A percentile compares a stretch with the other conserved stretches of the same genome.
Conservation (phyloP, 2,329 filamentous ascomycete genomes). For the Fusarium sacchari region DNA sequence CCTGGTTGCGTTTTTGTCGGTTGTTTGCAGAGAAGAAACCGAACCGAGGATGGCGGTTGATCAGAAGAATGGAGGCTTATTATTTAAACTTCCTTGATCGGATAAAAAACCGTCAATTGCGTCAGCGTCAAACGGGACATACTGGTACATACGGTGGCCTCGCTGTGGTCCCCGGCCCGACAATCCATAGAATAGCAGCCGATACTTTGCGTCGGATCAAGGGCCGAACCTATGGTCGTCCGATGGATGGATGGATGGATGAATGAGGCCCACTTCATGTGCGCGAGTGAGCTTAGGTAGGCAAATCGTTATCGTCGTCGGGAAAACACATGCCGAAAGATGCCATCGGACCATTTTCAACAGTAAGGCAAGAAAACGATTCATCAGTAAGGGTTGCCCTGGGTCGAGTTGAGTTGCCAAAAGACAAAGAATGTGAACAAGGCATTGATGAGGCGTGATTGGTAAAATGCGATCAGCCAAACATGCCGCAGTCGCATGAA, state of each 20-base stretch:
- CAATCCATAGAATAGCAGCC: neutral
- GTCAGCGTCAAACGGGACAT: conserved; percentile 2
- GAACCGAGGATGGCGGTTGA: conserved; percentile 4
- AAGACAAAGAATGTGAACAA: conserved; percentile 23
- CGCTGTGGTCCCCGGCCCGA: conserved; percentile 2
- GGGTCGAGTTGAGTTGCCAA: conserved; percentile 10
- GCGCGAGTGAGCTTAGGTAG: neutral
- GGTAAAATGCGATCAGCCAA: conserved; percentile 10
- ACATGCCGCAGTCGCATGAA: conserved; percentile 23
- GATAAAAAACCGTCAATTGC: conserved; percentile 1
- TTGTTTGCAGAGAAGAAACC: conserved; percentile 18
- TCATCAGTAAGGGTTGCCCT: conserved; percentile 5
- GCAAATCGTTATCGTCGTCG: conserved; percentile 1
- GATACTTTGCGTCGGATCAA: conserved; percentile 10
- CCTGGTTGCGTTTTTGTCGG: conserved; percentile 2
- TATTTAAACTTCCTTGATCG: neutral
- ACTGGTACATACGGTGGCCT: conserved; percentile 4
- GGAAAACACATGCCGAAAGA: conserved; percentile 25
- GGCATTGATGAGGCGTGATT: conserved; percentile 4
- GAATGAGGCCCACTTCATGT: conserved; percentile 23
- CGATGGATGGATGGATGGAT: too few species aligned
- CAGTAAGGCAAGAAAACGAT: conserved; percentile 9
- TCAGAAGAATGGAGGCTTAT: neutral
- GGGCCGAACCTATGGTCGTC: conserved; percentile 2
- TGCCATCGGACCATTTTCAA: conserved; percentile 34